Conservation (phyloP, 2,329 filamentous ascomycete genomes). For the Pseudodiploospora longispora region DNA sequence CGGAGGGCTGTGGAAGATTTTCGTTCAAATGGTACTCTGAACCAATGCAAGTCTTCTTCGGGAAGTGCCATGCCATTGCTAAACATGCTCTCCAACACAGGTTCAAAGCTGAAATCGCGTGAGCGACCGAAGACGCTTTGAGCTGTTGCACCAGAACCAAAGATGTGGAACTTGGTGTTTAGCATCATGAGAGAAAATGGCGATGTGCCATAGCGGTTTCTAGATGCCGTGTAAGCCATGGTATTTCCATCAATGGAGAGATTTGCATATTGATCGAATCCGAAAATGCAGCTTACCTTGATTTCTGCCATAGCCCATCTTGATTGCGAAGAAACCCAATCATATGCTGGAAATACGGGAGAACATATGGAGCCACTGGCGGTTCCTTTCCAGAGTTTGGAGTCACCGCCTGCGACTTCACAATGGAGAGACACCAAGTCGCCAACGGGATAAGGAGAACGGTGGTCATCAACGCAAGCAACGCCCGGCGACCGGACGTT, state of each 20-base stretch:
- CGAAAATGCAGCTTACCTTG: neutral
- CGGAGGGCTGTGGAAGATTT: neutral
- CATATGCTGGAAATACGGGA: conserved; percentile 4
- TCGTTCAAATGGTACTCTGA: conserved; percentile 1
- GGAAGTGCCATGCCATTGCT: conserved; percentile 2
- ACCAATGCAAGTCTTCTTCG: neutral
- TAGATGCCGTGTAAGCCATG: neutral
- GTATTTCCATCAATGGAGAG: no score
- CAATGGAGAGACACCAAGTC: neutral
- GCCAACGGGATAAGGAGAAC: neutral
- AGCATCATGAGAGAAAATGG: neutral
- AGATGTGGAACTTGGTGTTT: neutral
- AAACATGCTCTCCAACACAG: conserved; percentile 2
- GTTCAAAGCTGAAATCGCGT: conserved; percentile 1
- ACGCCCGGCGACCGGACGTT: neutral
- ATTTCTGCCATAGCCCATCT: neutral
- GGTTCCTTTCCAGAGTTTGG: neutral
- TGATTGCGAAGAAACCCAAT: neutral
- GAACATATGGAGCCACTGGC: conserved; percentile 1
- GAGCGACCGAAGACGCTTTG: conserved; percentile 1
- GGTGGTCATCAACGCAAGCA: neutral
- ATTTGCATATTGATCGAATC: no score
- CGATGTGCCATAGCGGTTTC: neutral
- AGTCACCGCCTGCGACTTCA: neutral
- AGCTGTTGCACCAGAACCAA: conserved; percentile 1